A percentile compares a stretch with the other conserved stretches of the same genome.
Evolutionary conservation across 164 flowering plant genomes (phyloP).

Genomic region (Chimonanthus salicifolius): DNA sequence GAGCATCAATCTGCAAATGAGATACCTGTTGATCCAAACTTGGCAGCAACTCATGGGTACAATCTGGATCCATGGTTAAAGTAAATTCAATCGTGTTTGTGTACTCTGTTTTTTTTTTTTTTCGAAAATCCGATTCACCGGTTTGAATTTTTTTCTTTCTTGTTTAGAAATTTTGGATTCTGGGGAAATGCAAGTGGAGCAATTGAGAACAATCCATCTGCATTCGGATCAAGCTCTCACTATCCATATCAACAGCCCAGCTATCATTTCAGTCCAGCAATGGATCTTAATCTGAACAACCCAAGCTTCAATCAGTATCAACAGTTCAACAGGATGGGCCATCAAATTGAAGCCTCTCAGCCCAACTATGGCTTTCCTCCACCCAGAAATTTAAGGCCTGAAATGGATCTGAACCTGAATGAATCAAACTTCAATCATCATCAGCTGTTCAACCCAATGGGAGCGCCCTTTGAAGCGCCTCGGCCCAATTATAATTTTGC

Average conservation of each 20-base stretch:
- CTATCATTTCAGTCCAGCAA: too few relatives aligned
- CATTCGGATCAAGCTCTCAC: too few relatives aligned
- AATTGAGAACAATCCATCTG: neutral
- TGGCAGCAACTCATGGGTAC: neutral
- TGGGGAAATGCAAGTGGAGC: neutral
- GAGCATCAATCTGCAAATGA: neutral
- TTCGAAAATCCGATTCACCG: too few relatives aligned
- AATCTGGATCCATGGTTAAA: neutral
- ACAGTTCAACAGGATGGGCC: too few relatives aligned
- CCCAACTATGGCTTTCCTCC: too few relatives aligned
- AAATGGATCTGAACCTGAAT: neutral
- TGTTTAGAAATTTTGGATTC: neutral
- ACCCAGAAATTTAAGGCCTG: too few relatives aligned
- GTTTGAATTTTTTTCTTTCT: neutral
- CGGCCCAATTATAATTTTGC: neutral
- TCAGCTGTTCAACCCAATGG: neutral
- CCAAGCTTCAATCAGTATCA: too few relatives aligned
- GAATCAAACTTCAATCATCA: neutral
- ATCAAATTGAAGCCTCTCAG: too few relatives aligned
- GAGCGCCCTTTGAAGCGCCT: neutral
- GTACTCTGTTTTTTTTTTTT: neutral
- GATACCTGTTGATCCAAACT: neutral
- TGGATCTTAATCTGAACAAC: too few relatives aligned
- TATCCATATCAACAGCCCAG: too few relatives aligned
- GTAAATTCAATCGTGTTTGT: too few relatives aligned